Evolutionary conservation across 2,329 filamentous ascomycete species (phyloP).

Genomic region (Microdochium trichocladiopsis): DNA sequence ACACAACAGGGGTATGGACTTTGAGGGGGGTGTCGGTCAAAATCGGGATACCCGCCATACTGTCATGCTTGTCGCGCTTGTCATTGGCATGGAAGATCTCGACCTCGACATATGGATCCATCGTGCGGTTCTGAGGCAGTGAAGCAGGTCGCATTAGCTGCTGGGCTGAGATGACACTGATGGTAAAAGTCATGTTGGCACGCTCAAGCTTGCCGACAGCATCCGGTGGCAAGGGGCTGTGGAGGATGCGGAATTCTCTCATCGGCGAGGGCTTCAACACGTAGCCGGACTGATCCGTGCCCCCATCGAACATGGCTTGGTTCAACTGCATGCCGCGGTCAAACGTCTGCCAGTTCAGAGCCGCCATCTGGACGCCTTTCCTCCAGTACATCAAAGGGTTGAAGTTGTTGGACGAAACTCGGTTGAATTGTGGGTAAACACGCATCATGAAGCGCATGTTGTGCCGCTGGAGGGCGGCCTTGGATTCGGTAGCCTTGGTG

Average conservation of each 20-base stretch:
- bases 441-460: constrained; percentile 90
- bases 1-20: constrained; percentile 71
- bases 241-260: constrained; percentile 59
- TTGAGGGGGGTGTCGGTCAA: constrained; percentile 57
- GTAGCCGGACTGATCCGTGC: constrained; percentile 81
- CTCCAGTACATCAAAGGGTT: constrained; percentile 92
- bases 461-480: constrained; percentile 75
- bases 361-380: constrained; percentile 93
- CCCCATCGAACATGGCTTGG: constrained; percentile 93
- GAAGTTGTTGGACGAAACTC: constrained; percentile 86
- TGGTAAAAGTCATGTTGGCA: constrained; percentile 75
- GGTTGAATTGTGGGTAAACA: constrained; percentile 80
- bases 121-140: constrained; percentile 62
- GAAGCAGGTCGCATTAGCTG: constrained; percentile 80
- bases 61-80: constrained; percentile 80
- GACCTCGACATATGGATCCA: constrained; percentile 92
- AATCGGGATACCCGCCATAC: constrained; percentile 45
- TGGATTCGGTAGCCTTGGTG: constrained; percentile 67
- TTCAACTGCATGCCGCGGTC: constrained; percentile 95
- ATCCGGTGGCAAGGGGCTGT: constrained; percentile 44
- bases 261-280: constrained; percentile 88
- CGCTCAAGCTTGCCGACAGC: constrained; percentile 62
- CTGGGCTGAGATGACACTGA: constrained; percentile 89
- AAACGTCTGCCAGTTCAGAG: constrained; percentile 97
- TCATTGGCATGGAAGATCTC: constrained; percentile 94